A percentile compares a stretch with the other conserved stretches of the same genome.
phyloP scores from a whole-genome alignment of 257 asterid genomes.

The Anisodus tanguticus region DNA sequence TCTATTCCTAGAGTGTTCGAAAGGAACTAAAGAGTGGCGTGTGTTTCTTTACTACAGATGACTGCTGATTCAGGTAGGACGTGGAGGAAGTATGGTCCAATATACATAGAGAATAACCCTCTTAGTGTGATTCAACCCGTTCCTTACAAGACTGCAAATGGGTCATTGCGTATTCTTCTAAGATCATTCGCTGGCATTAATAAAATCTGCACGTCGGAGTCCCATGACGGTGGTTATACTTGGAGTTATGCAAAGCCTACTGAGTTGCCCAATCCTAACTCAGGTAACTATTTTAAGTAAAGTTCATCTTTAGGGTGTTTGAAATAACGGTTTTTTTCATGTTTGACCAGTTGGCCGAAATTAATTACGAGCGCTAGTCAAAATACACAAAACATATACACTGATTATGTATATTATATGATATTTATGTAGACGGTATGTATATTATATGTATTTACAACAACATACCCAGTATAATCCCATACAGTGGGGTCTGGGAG shows the following conservation, averaged over 20 bases:
- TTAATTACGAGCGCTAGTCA: no score
- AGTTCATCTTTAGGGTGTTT: background rate
- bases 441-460: no score
- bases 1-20: background rate
- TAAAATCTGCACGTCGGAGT: conserved; percentile 84
- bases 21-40: conserved; percentile 8
- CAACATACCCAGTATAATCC: no score
- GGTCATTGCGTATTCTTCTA: conserved; percentile 72
- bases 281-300: conserved; percentile 52
- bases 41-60: conserved; percentile 48
- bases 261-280: conserved; percentile 86
- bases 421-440: no score
- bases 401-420: no score
- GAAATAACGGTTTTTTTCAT: background rate
- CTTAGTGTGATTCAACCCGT: conserved; percentile 96
- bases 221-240: conserved; percentile 77
- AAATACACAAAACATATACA: no score
- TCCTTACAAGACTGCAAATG: conserved; percentile 79
- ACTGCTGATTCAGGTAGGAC: conserved; percentile 77
- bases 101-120: conserved; percentile 57
- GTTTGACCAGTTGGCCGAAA: no score
- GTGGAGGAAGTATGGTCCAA: conserved; percentile 93
- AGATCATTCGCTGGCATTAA: conserved; percentile 70
- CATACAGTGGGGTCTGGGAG: no score
- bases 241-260: conserved; percentile 88